A percentile compares a stretch with the other conserved stretches of the same genome.
These are phyloP conservation scores for Hirschfeldia incana DNA, from an alignment of 345 rosid genomes.

Conservation along the genomic window DNA sequence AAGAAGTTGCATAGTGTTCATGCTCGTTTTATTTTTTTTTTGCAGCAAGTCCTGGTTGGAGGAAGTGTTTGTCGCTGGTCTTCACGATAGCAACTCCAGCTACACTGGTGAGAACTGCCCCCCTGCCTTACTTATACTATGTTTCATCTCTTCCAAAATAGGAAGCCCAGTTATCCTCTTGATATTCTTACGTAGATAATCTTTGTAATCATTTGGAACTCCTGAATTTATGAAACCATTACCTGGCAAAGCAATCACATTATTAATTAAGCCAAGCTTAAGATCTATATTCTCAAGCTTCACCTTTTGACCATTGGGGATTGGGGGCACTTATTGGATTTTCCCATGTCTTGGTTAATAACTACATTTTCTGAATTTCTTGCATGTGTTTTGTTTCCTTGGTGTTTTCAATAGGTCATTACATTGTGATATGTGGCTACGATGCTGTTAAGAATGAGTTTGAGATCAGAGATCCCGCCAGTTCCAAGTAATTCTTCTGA, in stretches of 20 bases:
- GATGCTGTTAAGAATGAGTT: slow-evolving; percentile 74
- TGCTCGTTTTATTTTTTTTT: background rate
- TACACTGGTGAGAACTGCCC: slow-evolving; percentile 65
- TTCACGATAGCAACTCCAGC: slow-evolving; percentile 42
- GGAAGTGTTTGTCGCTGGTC: slow-evolving; percentile 58
- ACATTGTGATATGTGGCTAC: slow-evolving; percentile 87
- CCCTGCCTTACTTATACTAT: background rate
- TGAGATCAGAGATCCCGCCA: slow-evolving; percentile 97
- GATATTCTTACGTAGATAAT: background rate
- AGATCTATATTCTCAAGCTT: background rate
- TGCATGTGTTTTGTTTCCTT: background rate
- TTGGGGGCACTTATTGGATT: background rate
- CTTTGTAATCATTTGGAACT: slow-evolving; percentile 12
- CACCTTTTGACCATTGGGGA: background rate
- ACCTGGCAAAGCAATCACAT: background rate
- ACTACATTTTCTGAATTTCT: background rate
- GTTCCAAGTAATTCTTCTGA: slow-evolving; percentile 59
- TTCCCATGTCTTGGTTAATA: background rate
- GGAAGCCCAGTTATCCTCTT: slow-evolving; percentile 11
- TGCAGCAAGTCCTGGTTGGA: slow-evolving; percentile 68
- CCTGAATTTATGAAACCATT: background rate
- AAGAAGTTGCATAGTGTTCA: slow-evolving; percentile 11
- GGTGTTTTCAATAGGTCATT: slow-evolving; percentile 64
- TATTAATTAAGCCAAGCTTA: background rate
- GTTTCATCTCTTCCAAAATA: slow-evolving; percentile 4